A percentile compares a stretch with the other conserved stretches of the same genome.
phyloP scores from a whole-genome alignment of 305 asterid genomes.

The Solanum hybrid region DNA sequence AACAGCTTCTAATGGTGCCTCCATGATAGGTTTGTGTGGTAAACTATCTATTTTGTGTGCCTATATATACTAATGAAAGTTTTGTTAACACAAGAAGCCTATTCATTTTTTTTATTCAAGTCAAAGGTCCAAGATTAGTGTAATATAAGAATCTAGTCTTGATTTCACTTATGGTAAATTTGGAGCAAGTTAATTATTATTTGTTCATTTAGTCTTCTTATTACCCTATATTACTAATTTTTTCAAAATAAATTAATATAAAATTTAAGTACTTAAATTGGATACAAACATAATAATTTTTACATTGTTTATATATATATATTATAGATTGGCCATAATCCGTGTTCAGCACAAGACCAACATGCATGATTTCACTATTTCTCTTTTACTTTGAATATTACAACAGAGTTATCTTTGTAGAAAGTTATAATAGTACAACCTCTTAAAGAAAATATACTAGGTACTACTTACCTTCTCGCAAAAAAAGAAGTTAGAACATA shows the following conservation, averaged over 20 bases:
- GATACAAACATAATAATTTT: not conserved
- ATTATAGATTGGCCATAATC: not conserved
- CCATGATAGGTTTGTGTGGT: not conserved
- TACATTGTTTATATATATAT: too few species aligned
- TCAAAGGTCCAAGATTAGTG: not conserved
- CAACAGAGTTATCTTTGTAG: too few species aligned
- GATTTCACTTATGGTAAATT: not conserved
- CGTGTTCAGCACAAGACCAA: not conserved
- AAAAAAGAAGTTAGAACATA: too few species aligned
- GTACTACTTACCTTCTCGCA: too few species aligned
- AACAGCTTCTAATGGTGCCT: not conserved
- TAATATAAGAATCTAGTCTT: not conserved
- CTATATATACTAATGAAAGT: not conserved
- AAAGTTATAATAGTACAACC: too few species aligned
- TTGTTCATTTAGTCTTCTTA: not conserved
- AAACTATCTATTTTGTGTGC: not conserved
- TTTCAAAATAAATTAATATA: too few species aligned
- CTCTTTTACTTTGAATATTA: too few species aligned
- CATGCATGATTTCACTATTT: not conserved
- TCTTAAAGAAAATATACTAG: too few species aligned
- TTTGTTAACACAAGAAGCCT: not conserved
- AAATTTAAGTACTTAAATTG: not conserved
- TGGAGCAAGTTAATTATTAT: not conserved
- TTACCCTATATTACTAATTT: not conserved
- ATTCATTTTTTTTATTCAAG: too few species aligned